phyloP scores from a whole-genome alignment of 352 stramenopile species.

The Phytopythium aichiense region DNA sequence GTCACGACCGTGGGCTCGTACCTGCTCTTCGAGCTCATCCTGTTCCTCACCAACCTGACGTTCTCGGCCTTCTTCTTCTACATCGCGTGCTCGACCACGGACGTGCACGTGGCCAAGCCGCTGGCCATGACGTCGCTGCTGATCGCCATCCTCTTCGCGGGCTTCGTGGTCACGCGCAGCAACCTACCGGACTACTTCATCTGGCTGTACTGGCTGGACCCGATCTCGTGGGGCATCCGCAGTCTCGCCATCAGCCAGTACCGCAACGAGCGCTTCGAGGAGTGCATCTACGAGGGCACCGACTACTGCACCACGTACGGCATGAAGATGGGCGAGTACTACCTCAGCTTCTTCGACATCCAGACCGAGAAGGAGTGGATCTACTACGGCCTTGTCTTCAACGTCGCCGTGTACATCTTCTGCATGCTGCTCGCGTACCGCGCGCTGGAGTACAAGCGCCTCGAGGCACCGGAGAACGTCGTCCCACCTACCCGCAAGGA shows the following conservation, averaged over 20 bases:
- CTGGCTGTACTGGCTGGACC: slow-evolving; percentile 59
- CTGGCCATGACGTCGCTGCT: slow-evolving; percentile 29
- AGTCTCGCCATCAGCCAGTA: slow-evolving; percentile 31
- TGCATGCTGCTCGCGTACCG: slow-evolving; percentile 32
- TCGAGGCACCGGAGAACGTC: slow-evolving; percentile 21
- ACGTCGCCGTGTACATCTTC: slow-evolving; percentile 28
- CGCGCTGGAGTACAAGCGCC: slow-evolving; percentile 27
- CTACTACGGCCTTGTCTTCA: slow-evolving; percentile 25
- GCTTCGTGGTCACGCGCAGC: slow-evolving; percentile 31
- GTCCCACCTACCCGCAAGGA: slow-evolving; percentile 13
- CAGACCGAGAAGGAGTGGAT: slow-evolving; percentile 30
- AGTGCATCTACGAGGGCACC: slow-evolving; percentile 17
- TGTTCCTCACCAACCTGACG: slow-evolving; percentile 37
- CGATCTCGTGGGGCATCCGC: slow-evolving; percentile 38
- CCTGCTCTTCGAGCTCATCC: slow-evolving; percentile 31
- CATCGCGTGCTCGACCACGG: slow-evolving; percentile 23
- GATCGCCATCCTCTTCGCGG: slow-evolving; percentile 37
- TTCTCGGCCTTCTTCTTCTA: slow-evolving; percentile 47
- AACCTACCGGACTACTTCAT: slow-evolving; percentile 37
- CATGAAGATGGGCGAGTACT: slow-evolving; percentile 41
- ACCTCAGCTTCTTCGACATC: slow-evolving; percentile 26
- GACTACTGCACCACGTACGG: slow-evolving; percentile 31
- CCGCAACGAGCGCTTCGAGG: slow-evolving; percentile 21
- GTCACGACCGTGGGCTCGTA: slow-evolving; percentile 20
- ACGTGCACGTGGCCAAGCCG: slow-evolving; percentile 35